Conservation (phyloP, 768 basidiomycete genomes). For the Rhizopogon roseolus region DNA sequence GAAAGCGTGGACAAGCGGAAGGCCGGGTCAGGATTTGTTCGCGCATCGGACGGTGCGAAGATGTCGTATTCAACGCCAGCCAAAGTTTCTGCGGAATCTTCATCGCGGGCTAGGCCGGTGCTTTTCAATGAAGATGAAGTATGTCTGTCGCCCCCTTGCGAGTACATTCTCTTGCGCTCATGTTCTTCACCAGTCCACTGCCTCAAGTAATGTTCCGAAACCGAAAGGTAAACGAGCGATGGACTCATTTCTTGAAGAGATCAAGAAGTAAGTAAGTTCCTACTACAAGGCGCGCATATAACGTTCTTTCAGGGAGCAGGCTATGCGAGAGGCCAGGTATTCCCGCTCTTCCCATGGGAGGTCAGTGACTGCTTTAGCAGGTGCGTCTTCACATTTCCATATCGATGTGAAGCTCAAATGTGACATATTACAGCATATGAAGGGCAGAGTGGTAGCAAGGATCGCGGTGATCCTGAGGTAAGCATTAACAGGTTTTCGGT, state of each 20-base stretch:
- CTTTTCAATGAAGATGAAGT: constrained; percentile 29
- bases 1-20: constrained; percentile 51
- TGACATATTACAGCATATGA: constrained; percentile 61
- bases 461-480: constrained; percentile 84
- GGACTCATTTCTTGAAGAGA: constrained; percentile 94
- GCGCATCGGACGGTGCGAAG: constrained; percentile 39
- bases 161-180: neutral
- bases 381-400: constrained; percentile 33
- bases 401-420: constrained; percentile 1
- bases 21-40: constrained; percentile 56
- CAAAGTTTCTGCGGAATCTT: constrained; percentile 22
- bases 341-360: constrained; percentile 63
- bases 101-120: constrained; percentile 24
- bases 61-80: constrained; percentile 38
- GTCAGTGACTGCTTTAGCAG: constrained; percentile 89
- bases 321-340: constrained; percentile 82
- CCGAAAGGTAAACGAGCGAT: constrained; percentile 94
- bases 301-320: constrained; percentile 71
- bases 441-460: constrained; percentile 85
- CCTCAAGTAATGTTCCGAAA: constrained; percentile 52
- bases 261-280: constrained; percentile 63
- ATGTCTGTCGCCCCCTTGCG: constrained; percentile 12
- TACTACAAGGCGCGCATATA: neutral
- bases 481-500: constrained; percentile 9
- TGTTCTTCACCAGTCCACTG: constrained; percentile 40